These are phyloP conservation scores for Dendrobium huoshanense DNA, from an alignment of 106 monocot species.

Conservation along the genomic window DNA sequence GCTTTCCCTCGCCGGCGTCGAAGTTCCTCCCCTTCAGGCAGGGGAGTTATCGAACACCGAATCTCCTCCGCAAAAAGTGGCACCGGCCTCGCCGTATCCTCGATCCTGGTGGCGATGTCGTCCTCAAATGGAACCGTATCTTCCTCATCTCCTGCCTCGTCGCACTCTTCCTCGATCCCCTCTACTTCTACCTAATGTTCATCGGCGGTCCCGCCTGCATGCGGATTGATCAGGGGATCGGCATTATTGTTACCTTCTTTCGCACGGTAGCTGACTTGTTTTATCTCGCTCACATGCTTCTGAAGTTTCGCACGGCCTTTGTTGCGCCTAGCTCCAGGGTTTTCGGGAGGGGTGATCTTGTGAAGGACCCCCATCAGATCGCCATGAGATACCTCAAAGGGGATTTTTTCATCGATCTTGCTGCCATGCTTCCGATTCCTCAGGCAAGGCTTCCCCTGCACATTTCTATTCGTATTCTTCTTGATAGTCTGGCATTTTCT, in stretches of 20 bases:
- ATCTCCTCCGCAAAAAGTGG: conserved; percentile 23
- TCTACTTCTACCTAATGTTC: conserved; percentile 74
- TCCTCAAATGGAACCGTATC: conserved; percentile 74
- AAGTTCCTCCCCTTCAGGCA: conserved; percentile 10
- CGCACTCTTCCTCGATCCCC: conserved; percentile 84
- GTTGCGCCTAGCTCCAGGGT: conserved; percentile 82
- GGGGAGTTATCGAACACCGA: neutral
- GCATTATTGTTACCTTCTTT: conserved; percentile 47
- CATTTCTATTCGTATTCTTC: neutral
- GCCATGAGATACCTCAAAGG: conserved; percentile 51
- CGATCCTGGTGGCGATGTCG: conserved; percentile 62
- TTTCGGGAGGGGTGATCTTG: conserved; percentile 80
- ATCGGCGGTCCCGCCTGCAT: conserved; percentile 64
- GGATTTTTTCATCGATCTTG: conserved; percentile 71
- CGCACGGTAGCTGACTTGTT: conserved; percentile 64
- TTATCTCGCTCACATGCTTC: conserved; percentile 52
- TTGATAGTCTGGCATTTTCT: neutral
- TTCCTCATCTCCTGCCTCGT: conserved; percentile 73
- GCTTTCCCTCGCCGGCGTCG: conserved; percentile 17
- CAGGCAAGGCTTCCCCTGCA: conserved; percentile 27
- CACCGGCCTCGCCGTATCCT: conserved; percentile 45
- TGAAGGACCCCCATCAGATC: conserved; percentile 60
- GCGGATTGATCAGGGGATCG: conserved; percentile 40
- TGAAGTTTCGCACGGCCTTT: conserved; percentile 89
- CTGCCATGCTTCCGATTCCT: conserved; percentile 74